Base-by-base conservation (phyloP, 345 rosid species). In the Carallia pectinifolia region DNA sequence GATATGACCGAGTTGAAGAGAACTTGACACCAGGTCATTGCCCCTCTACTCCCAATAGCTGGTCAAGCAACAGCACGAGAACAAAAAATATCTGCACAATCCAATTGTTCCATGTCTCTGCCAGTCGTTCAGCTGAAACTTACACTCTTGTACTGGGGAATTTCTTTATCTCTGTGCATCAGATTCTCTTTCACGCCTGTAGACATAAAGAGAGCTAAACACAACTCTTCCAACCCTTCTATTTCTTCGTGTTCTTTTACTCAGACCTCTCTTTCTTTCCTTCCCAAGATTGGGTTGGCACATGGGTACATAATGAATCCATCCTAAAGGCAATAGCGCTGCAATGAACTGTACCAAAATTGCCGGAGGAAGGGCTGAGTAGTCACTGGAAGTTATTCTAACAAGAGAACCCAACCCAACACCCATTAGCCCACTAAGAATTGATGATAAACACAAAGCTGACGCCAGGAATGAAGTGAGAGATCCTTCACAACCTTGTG, bases 401-500 rank as follows among this genome's bases (percentile, higher is more conserved):
- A 89, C 79, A 15, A 88, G n/a, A 65, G 92, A 85, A 71, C 92
- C 96, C 71, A 90, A 79, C 27, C 96, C 96, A 10, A 89, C 83
- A 29, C 97, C 97, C 53, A 79, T 65, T 71, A 90, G 82, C 3
- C 93, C 98, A 31, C 96, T 74, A 10, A 87, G 61, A 61, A 90
- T 85, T 17, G 94, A 90, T n/a, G 98, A 90, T 18, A 93, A 74
- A 83, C 93, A 88, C 67, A 90, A 53, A 19, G 84, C 53, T 5
- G 98, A 89, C 50, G 97, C 96, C 53, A 90, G 68, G 77, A 93
- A 90, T 30, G 98, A 90, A 34, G 87, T 89, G n/a, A 93, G 79
- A 19, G 98, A 93, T 73, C 97, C 98, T 84, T 89, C 97, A 65
- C 88, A 93, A 1, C 98, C 97, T 69, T 61, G 80, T 1, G 97